Evolutionary conservation across 2,329 filamentous ascomycete species (phyloP).

Genomic region (Coleophoma eucalyptorum): DNA sequence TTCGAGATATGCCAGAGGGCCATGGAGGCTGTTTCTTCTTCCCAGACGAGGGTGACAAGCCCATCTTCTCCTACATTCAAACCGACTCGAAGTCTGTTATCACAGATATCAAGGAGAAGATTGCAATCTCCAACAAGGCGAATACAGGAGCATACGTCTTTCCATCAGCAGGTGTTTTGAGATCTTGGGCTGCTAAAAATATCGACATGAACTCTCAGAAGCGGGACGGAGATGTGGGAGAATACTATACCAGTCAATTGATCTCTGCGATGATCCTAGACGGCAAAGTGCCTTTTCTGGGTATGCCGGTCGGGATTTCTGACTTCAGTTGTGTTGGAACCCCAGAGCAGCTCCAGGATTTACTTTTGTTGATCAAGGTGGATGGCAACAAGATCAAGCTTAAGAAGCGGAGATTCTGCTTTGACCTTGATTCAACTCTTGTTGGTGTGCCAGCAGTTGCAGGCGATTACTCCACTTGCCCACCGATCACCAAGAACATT

Average conservation of each 20-base stretch:
- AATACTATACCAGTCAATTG: slow-evolving; percentile 25
- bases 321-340: slow-evolving; percentile 26
- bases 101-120: slow-evolving; percentile 26
- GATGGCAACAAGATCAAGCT: slow-evolving; percentile 15
- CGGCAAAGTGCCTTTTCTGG: slow-evolving; percentile 20
- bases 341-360: slow-evolving; percentile 23
- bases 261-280: slow-evolving; percentile 21
- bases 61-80: slow-evolving; percentile 28
- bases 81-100: slow-evolving; percentile 19
- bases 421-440: slow-evolving; percentile 27
- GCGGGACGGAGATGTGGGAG: slow-evolving; percentile 19
- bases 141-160: slow-evolving; percentile 27
- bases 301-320: slow-evolving; percentile 16
- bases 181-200: slow-evolving; percentile 19
- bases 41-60: slow-evolving; percentile 23
- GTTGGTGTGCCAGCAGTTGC: slow-evolving; percentile 23
- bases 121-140: slow-evolving; percentile 26
- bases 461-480: slow-evolving; percentile 26
- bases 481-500: slow-evolving; percentile 26
- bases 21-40: slow-evolving; percentile 26
- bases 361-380: slow-evolving; percentile 20
- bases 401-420: slow-evolving; percentile 26
- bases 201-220: slow-evolving; percentile 15
- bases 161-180: slow-evolving; percentile 19
- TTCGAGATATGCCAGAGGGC: slow-evolving; percentile 21